phyloP scores from a whole-genome alignment of 2,329 filamentous ascomycete genomes.

The Neofusicoccum laricinum region DNA sequence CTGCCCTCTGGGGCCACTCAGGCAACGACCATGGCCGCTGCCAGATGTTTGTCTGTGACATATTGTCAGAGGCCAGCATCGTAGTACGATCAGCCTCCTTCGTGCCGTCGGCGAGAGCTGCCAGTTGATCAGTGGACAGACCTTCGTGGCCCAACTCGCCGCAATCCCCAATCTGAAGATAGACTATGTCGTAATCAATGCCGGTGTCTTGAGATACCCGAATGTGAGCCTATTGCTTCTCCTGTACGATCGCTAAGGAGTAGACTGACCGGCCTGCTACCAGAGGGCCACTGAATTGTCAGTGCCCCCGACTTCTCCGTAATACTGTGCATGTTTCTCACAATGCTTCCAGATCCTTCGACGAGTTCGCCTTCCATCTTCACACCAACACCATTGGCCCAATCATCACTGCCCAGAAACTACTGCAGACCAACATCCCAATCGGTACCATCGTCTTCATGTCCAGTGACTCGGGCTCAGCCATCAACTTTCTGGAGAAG shows the following conservation, averaged over 20 bases:
- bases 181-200: conserved; percentile 57
- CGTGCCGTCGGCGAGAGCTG: background rate
- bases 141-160: conserved; percentile 42
- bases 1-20: conserved; percentile 40
- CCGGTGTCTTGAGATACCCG: conserved; percentile 55
- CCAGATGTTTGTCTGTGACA: conserved; percentile 51
- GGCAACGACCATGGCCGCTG: conserved; percentile 46
- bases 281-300: conserved; percentile 53
- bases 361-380: conserved; percentile 54
- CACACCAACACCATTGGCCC: conserved; percentile 58
- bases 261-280: conserved; percentile 2
- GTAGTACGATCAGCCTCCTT: conserved; percentile 28
- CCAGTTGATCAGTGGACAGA: conserved; percentile 28
- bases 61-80: conserved; percentile 53
- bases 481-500: conserved; percentile 49
- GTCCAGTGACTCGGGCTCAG: conserved; percentile 56
- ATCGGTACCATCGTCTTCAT: conserved; percentile 56
- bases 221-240: conserved; percentile 44
- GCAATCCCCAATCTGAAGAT: conserved; percentile 44
- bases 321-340: background rate
- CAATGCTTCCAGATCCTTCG: conserved; percentile 44
- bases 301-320: conserved; percentile 24
- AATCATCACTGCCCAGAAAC: conserved; percentile 54
- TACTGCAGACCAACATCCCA: conserved; percentile 47
- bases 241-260: background rate